Evolutionary conservation across 805 yeast genomes (phyloP).

Genomic region (Ogataea salicorniae): DNA sequence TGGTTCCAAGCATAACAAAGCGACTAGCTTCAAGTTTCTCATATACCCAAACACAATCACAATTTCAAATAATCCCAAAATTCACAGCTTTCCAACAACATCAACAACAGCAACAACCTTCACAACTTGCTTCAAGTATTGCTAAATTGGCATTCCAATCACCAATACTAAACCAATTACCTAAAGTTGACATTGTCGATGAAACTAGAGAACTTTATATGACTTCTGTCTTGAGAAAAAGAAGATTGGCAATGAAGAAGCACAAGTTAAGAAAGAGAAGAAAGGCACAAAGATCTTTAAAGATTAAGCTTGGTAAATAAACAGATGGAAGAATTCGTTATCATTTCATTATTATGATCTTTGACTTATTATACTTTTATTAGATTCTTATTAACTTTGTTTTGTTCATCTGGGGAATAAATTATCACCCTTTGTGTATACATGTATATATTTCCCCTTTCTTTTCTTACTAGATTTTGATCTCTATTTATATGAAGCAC

Average conservation of each 20-base stretch:
- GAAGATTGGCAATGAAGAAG: slow-evolving; percentile 95
- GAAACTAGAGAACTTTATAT: slow-evolving; percentile 29
- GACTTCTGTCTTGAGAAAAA: slow-evolving; percentile 75
- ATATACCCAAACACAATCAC: neutral
- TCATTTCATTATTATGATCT: neutral
- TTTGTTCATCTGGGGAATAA: no score
- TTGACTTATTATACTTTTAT: neutral
- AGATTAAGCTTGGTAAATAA: slow-evolving; percentile 55
- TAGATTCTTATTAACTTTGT: neutral
- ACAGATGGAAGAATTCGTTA: neutral
- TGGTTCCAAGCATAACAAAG: slow-evolving; percentile 2
- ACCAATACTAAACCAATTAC: neutral
- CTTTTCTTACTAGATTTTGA: neutral
- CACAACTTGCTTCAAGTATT: neutral
- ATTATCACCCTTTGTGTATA: neutral
- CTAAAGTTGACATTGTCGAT: neutral
- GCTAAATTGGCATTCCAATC: neutral
- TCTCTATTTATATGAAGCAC: neutral
- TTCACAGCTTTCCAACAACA: neutral
- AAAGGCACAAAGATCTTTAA: slow-evolving; percentile 81
- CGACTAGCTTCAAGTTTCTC: slow-evolving; percentile 1
- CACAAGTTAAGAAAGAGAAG: slow-evolving; percentile 97
- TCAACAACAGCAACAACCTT: neutral
- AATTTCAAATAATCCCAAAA: neutral
- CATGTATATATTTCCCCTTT: neutral